These are phyloP conservation scores for Dryadomyces quercivorus DNA, from an alignment of 2,329 filamentous ascomycete species.

Conservation along the genomic window DNA sequence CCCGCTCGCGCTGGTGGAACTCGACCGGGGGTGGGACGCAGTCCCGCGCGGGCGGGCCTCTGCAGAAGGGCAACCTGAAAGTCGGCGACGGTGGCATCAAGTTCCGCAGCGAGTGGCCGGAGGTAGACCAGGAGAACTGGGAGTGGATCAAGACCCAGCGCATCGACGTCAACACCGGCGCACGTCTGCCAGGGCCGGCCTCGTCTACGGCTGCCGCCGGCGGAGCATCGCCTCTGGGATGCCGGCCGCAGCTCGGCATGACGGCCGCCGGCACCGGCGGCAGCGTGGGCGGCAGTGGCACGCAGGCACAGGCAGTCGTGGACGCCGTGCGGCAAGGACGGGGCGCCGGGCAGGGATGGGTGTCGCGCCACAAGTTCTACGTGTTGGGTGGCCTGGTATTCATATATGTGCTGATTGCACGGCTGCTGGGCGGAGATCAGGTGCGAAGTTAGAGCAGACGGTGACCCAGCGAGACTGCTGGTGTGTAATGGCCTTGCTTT, in stretches of 20 bases:
- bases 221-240: slow-evolving; percentile 13
- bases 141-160: slow-evolving; percentile 78
- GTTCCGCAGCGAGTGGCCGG: slow-evolving; percentile 82
- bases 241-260: slow-evolving; percentile 45
- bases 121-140: slow-evolving; percentile 81
- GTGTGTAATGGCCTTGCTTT: background rate
- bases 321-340: slow-evolving; percentile 64
- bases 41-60: slow-evolving; percentile 34
- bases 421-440: slow-evolving; percentile 44
- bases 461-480: background rate
- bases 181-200: slow-evolving; percentile 17
- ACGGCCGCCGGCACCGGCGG: slow-evolving; percentile 19
- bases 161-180: slow-evolving; percentile 65
- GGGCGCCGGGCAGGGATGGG: slow-evolving; percentile 72
- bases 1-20: slow-evolving; percentile 88
- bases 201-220: background rate
- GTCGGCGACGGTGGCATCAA: slow-evolving; percentile 86
- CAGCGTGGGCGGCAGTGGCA: slow-evolving; percentile 43
- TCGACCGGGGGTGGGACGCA: slow-evolving; percentile 77
- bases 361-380: slow-evolving; percentile 66
- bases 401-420: slow-evolving; percentile 69
- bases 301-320: slow-evolving; percentile 59
- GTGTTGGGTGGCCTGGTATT: slow-evolving; percentile 61
- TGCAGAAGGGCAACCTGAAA: slow-evolving; percentile 67
- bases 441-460: background rate